Percentiles rank a stretch among this genome's conserved stretches.
Evolutionary conservation across 495 filamentous ascomycete genomes (phyloP).

Genomic region (Jackrogersella multiformis): DNA sequence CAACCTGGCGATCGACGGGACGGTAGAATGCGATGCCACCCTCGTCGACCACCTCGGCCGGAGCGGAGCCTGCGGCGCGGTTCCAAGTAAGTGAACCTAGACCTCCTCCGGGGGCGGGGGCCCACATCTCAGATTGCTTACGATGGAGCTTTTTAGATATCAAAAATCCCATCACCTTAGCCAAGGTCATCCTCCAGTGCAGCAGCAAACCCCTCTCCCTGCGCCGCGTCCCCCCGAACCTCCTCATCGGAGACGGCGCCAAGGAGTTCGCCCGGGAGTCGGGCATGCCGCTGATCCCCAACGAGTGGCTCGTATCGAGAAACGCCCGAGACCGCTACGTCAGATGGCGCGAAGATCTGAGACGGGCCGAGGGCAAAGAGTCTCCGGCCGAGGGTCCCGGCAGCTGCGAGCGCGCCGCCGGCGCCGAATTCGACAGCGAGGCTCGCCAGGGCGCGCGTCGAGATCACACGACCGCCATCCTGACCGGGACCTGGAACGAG

Average conservation of each 20-base stretch:
- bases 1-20: conserved; percentile 89
- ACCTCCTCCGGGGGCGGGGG: neutral
- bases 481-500: conserved; percentile 69
- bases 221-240: conserved; percentile 88
- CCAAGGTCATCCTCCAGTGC: conserved; percentile 80
- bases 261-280: conserved; percentile 83
- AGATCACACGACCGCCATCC: conserved; percentile 61
- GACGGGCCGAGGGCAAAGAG: conserved; percentile 56
- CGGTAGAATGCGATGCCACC: conserved; percentile 92
- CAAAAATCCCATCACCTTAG: conserved; percentile 89
- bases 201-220: conserved; percentile 77
- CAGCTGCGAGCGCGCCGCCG: conserved; percentile 38
- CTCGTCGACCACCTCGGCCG: conserved; percentile 89
- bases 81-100: conserved; percentile 69
- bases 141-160: conserved; percentile 66
- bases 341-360: conserved; percentile 80
- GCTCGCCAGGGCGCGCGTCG: conserved; percentile 39
- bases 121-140: neutral
- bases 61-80: conserved; percentile 92
- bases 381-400: conserved; percentile 23
- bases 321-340: conserved; percentile 76
- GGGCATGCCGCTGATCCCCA: conserved; percentile 71
- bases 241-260: conserved; percentile 86
- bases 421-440: conserved; percentile 28
- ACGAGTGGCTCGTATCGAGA: conserved; percentile 78